Conservation (phyloP, 2,329 filamentous ascomycete genomes). For the Thielaviopsis ethacetica region DNA sequence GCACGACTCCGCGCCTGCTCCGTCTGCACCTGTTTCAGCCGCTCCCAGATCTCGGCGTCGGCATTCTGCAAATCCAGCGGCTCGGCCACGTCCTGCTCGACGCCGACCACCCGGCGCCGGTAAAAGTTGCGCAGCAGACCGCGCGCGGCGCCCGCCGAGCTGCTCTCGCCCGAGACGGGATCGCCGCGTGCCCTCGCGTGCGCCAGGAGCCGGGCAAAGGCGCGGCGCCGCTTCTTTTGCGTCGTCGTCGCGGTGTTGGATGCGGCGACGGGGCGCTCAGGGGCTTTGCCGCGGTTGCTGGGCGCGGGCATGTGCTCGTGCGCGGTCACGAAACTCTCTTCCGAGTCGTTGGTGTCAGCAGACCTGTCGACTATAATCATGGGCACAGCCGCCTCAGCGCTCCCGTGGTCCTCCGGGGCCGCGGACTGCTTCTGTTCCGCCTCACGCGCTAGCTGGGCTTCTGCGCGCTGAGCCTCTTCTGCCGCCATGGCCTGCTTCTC, state of each 20-base stretch:
- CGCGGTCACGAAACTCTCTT: neutral
- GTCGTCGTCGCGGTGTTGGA: neutral
- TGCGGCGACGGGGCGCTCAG: neutral
- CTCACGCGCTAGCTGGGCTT: neutral
- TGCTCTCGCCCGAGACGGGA: constrained; percentile 23
- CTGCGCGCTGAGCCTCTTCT: constrained; percentile 16
- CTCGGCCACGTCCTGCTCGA: neutral
- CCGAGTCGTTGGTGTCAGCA: constrained; percentile 3
- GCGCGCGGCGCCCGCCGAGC: constrained; percentile 19
- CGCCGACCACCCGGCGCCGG: neutral
- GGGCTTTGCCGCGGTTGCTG: neutral
- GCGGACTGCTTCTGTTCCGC: constrained; percentile 14
- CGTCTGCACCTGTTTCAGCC: neutral
- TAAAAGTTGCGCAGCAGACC: constrained; percentile 15
- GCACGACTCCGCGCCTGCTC: neutral
- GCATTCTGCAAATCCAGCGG: neutral
- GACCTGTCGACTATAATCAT: constrained; percentile 16
- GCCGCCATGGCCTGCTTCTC: neutral
- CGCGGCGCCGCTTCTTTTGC: neutral
- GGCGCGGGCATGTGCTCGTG: neutral
- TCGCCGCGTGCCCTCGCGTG: neutral
- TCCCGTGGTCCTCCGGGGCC: constrained; percentile 17
- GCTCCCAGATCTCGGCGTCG: constrained; percentile 6
- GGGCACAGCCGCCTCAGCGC: constrained; percentile 21
- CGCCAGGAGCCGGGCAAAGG: neutral